Percentiles rank a stretch among this genome's conserved stretches.
Evolutionary conservation across 768 basidiomycete genomes (phyloP).

Genomic region (Mycena vulgaris): DNA sequence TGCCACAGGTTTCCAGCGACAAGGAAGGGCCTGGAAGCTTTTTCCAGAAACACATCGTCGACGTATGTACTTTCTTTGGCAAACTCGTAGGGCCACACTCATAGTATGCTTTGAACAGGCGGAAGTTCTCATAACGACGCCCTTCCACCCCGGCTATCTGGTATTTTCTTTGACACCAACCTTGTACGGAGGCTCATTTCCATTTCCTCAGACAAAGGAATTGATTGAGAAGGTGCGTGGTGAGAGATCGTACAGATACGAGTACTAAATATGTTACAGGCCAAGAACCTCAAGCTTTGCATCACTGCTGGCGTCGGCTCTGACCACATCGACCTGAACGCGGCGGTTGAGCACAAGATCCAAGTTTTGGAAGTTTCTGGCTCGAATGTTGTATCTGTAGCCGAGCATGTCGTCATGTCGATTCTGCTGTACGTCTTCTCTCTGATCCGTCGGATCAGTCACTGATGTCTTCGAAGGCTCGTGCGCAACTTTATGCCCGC

Average conservation of each 20-base stretch:
- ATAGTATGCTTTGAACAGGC: conserved; percentile 62
- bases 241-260: background rate
- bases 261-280: conserved; percentile 55
- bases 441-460: background rate
- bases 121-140: conserved; percentile 86
- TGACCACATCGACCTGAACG: conserved; percentile 92
- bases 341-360: conserved; percentile 84
- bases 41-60: conserved; percentile 87
- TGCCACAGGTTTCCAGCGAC: conserved; percentile 75
- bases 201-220: too few relatives aligned
- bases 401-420: conserved; percentile 93
- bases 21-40: conserved; percentile 88
- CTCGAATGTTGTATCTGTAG: conserved; percentile 92
- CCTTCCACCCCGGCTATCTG: too few relatives aligned
- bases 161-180: too few relatives aligned
- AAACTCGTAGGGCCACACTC: conserved; percentile 24
- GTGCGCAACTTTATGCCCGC: conserved; percentile 93
- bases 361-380: conserved; percentile 92
- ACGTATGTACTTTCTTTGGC: conserved; percentile 64
- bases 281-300: conserved; percentile 91
- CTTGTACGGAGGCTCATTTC: too few relatives aligned
- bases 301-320: conserved; percentile 94
- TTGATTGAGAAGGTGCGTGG: conserved; percentile 73
- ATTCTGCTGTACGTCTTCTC: conserved; percentile 69
- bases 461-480: conserved; percentile 53